Evolutionary conservation across 2,329 filamentous ascomycete species (phyloP).

Genomic region (Xylariales sp.): DNA sequence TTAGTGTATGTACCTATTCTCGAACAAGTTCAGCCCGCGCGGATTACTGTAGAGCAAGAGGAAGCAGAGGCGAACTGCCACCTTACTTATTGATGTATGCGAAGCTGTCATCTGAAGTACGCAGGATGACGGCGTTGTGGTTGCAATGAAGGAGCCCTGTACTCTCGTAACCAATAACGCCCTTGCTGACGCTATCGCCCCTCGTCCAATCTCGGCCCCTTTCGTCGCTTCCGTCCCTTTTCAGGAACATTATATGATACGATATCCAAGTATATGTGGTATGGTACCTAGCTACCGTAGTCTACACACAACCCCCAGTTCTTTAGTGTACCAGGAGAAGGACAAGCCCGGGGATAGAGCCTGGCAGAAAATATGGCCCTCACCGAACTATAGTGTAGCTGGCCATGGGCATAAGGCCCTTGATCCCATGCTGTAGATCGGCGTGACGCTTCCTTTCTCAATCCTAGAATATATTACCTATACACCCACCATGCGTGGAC

Average conservation of each 20-base stretch:
- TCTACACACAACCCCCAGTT: constrained; percentile 1
- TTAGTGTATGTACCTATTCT: too few relatives aligned
- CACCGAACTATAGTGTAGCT: not conserved
- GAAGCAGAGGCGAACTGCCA: not conserved
- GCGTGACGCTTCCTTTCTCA: not conserved
- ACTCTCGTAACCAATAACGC: constrained; percentile 22
- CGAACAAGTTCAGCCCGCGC: not conserved
- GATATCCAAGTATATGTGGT: not conserved
- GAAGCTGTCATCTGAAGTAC: not conserved
- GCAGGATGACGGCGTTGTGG: constrained; percentile 12
- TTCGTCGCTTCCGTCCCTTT: constrained; percentile 10
- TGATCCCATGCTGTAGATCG: constrained; percentile 7
- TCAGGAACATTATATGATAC: constrained; percentile 1
- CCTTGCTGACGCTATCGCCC: constrained; percentile 17
- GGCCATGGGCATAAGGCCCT: constrained; percentile 19
- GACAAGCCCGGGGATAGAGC: not conserved
- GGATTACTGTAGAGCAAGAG: not conserved
- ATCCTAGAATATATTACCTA: not conserved
- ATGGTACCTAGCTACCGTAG: not conserved
- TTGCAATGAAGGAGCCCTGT: constrained; percentile 5
- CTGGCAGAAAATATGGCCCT: not conserved
- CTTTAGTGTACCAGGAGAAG: constrained; percentile 8
- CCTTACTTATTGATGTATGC: not conserved
- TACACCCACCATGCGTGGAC: not conserved
- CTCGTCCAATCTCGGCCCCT: constrained; percentile 15